These are phyloP conservation scores for Pyrrhoderma lamaoense DNA, from an alignment of 1,284 basidiomycete genomes.

Conservation along the genomic window DNA sequence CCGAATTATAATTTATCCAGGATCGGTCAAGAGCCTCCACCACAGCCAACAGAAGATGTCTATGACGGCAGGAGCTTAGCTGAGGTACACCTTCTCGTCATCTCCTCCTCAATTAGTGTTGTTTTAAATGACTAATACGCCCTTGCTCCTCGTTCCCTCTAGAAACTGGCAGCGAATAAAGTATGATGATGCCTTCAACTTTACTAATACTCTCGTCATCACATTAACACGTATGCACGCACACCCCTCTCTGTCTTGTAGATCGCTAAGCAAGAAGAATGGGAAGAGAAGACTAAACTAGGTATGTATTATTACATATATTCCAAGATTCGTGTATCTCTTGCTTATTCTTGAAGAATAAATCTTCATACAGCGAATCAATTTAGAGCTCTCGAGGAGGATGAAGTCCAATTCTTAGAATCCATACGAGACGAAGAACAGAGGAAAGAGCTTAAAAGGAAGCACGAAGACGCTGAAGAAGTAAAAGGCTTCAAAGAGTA, in stretches of 20 bases:
- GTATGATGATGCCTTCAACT: slow-evolving; percentile 31
- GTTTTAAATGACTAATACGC: slow-evolving; percentile 1
- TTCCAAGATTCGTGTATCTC: neutral
- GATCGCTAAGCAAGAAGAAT: slow-evolving; percentile 89
- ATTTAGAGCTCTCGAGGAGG: slow-evolving; percentile 84
- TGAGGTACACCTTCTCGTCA: slow-evolving; percentile 55
- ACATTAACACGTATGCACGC: slow-evolving; percentile 21
- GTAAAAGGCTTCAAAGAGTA: slow-evolving; percentile 74
- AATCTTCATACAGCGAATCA: slow-evolving; percentile 59
- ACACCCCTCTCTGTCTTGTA: slow-evolving; percentile 29
- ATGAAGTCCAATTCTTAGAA: slow-evolving; percentile 85
- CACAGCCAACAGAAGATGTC: slow-evolving; percentile 61
- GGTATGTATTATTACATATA: slow-evolving; percentile 34
- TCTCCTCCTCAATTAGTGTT: neutral
- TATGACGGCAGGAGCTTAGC: slow-evolving; percentile 87
- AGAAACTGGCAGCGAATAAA: slow-evolving; percentile 81
- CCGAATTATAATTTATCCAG: slow-evolving; percentile 29
- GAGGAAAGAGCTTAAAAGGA: slow-evolving; percentile 66
- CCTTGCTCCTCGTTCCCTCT: slow-evolving; percentile 19
- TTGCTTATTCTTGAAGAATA: slow-evolving; percentile 17
- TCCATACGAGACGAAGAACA: slow-evolving; percentile 71
- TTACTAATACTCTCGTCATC: slow-evolving; percentile 8
- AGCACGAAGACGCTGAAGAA: slow-evolving; percentile 75
- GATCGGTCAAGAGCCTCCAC: slow-evolving; percentile 84
- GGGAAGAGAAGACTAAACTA: slow-evolving; percentile 89